Evolutionary conservation across 2,329 filamentous ascomycete genomes (phyloP), one percentile per base, ranked within the genome.

Genomic region (Fusarium hainanense): DNA sequence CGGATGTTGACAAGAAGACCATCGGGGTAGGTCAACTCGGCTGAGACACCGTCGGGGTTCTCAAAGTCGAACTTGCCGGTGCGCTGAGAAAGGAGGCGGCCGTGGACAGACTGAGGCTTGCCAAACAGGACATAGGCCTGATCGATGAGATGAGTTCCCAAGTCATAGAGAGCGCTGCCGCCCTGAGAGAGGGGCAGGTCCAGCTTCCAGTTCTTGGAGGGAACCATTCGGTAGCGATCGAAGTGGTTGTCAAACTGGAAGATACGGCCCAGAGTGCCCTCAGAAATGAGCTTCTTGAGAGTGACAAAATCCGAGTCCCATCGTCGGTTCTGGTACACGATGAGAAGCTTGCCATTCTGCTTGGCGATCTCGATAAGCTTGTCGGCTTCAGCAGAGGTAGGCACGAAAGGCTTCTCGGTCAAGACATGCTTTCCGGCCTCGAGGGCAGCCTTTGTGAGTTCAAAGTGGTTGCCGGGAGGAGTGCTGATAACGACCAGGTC

Each of bases 321-420:
- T 55, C 93, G 85, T 30, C 93, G 88, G 82, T 93, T 92, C 82
- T 92, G 90, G 79, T 91, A 92, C n/a, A 92, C 89, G 68, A 88
- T 89, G 64, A 92, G 79, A 46, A 90, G 77, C 58, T 83, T 83
- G 40, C 82, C 78, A 48, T 84, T 78, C 62, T 85, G 78, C 67
- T 83, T 79, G 12, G 90, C 87, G 51, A 90, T 80, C 12, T 79
- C 78, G 46, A 87, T 85, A 9, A 95, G 86, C 70, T 87, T 80
- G 34, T 88, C 84, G 13, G 92, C 92, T 79, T 94, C 89, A 61
- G 87, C 83, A 3, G 87, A 83, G 3, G 89, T 92, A 21, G 92
- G 90, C 14, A 93, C 91, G 77, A 95, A 95, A 4, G 93, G 93
- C 83, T 95, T 95, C 82, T 95, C 93, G 50, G 92, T 90, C 54